phyloP scores from a whole-genome alignment of 2,329 filamentous ascomycete species.

The Chrysoporthe deuterocubensis region DNA sequence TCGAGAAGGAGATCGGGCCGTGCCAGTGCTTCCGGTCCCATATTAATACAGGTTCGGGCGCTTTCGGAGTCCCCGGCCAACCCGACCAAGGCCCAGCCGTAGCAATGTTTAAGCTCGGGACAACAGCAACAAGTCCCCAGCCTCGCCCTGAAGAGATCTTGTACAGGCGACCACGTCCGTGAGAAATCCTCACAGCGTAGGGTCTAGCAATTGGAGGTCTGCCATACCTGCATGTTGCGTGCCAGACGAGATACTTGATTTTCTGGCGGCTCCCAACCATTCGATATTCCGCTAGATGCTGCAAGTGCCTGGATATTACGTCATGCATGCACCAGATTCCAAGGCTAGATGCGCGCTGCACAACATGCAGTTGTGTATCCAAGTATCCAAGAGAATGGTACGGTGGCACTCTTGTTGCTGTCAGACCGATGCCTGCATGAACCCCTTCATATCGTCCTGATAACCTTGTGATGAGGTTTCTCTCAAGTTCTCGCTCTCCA shows the following conservation, averaged over 20 bases:
- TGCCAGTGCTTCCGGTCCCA: neutral
- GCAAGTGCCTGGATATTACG: neutral
- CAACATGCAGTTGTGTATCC: neutral
- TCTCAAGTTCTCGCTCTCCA: neutral
- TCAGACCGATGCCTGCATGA: neutral
- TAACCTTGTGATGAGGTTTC: neutral
- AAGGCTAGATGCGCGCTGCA: neutral
- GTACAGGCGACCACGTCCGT: too few species aligned
- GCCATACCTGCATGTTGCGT: neutral
- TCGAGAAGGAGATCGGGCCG: neutral
- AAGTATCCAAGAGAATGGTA: neutral
- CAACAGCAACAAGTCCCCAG: too few species aligned
- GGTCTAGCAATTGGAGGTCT: too few species aligned
- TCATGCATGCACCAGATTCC: neutral
- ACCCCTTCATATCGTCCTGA: neutral
- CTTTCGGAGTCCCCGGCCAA: neutral
- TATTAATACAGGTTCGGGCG: neutral
- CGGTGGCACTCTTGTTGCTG: neutral
- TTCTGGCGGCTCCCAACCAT: neutral
- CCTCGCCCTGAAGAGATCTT: too few species aligned
- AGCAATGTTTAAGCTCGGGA: neutral
- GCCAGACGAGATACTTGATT: neutral
- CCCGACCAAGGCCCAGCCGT: neutral
- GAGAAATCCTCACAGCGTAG: too few species aligned
- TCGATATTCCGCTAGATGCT: neutral